Evolutionary conservation across 768 basidiomycete genomes (phyloP).

Genomic region (Artomyces pyxidatus): DNA sequence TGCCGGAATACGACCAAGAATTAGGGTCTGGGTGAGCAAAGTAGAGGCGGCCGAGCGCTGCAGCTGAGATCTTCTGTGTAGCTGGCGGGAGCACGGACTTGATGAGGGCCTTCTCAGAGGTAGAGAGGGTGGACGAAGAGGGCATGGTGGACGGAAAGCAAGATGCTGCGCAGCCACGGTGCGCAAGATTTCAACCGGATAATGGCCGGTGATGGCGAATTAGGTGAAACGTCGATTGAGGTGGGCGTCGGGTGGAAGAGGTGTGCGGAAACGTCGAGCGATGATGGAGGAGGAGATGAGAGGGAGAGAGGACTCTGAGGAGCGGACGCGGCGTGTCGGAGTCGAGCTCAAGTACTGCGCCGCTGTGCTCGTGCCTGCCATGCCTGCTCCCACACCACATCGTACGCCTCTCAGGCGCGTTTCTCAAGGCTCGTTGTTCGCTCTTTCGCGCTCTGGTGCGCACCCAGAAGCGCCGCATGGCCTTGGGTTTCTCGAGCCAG

Average conservation of each 20-base stretch:
- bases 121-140: conserved; percentile 55
- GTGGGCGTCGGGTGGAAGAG: too few species aligned
- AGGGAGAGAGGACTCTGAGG: too few species aligned
- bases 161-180: too few species aligned
- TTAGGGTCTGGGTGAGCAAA: conserved; percentile 72
- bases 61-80: conserved; percentile 67
- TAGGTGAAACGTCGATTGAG: too few species aligned
- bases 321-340: too few species aligned
- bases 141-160: conserved; percentile 56
- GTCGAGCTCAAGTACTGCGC: too few species aligned
- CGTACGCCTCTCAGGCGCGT: conserved; percentile 83
- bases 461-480: conserved; percentile 75
- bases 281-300: too few species aligned
- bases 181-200: too few species aligned
- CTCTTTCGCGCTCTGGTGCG: conserved; percentile 69
- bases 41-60: conserved; percentile 84
- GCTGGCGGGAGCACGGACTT: conserved; percentile 49
- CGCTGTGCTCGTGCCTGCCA: too few species aligned
- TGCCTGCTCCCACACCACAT: conserved; percentile 38
- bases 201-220: too few species aligned
- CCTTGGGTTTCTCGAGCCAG: conserved; percentile 78
- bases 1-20: conserved; percentile 81
- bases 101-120: conserved; percentile 73
- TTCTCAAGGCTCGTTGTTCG: conserved; percentile 86
- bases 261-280: too few species aligned